Conservation (phyloP, 176 grass and related monocot species). For the Urochloa ruziziensis region DNA sequence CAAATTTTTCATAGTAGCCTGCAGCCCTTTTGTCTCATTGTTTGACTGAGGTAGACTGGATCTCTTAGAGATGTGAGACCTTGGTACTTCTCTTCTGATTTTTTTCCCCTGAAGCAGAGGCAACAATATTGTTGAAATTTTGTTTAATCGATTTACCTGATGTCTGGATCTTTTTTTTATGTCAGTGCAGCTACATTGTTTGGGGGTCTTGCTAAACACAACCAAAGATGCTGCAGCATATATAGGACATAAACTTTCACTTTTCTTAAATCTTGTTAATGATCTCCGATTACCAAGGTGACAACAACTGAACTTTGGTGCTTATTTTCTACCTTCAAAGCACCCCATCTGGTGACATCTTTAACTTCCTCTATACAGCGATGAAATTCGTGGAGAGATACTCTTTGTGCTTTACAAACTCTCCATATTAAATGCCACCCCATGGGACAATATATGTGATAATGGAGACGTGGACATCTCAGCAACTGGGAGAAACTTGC, state of each 20-base stretch:
- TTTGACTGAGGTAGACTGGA: constrained; percentile 13
- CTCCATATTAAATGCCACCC: constrained; percentile 59
- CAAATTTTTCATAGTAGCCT: constrained; percentile 17
- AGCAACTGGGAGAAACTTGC: constrained; percentile 42
- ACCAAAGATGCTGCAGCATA: constrained; percentile 50
- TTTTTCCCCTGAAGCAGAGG: constrained; percentile 16
- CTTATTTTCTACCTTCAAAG: constrained; percentile 9
- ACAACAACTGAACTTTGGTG: constrained; percentile 19
- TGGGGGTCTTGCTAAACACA: constrained; percentile 70
- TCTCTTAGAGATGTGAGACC: constrained; percentile 16
- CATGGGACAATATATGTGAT: constrained; percentile 59
- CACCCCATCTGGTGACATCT: constrained; percentile 4
- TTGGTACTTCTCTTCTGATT: constrained; percentile 22
- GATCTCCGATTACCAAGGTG: constrained; percentile 85
- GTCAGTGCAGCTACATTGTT: constrained; percentile 69
- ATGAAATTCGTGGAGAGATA: constrained; percentile 89
- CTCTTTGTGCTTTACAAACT: constrained; percentile 86
- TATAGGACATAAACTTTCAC: constrained; percentile 60
- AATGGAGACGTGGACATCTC: constrained; percentile 37
- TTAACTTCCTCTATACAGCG: constrained; percentile 60
- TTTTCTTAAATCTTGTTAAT: constrained; percentile 78
- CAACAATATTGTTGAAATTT: neutral
- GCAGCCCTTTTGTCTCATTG: constrained; percentile 7
- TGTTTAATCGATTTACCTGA: constrained; percentile 21
- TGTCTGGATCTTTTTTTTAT: constrained; percentile 39